Evolutionary conservation across 2,329 filamentous ascomycete species (phyloP).

Genomic region (Ilyonectria destructans): DNA sequence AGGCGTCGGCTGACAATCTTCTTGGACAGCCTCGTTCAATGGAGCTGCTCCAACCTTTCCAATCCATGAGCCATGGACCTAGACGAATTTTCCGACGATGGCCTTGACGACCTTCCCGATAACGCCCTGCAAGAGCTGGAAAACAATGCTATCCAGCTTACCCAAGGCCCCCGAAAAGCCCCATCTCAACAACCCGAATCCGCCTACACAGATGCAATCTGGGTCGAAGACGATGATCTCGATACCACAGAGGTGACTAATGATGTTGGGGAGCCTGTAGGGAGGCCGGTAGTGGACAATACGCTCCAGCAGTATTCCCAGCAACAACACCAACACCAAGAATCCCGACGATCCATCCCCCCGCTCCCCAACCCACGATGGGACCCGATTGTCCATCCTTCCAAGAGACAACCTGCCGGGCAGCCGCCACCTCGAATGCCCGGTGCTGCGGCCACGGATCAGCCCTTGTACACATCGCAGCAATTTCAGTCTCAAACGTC

Average conservation of each 20-base stretch:
- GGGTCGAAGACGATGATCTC: conserved; percentile 71
- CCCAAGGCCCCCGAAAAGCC: conserved; percentile 59
- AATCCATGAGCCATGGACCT: conserved; percentile 54
- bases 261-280: conserved; percentile 60
- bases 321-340: conserved; percentile 38
- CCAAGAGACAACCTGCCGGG: conserved; percentile 38
- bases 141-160: conserved; percentile 74
- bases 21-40: conserved; percentile 39
- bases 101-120: conserved; percentile 73
- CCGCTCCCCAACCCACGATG: conserved; percentile 58
- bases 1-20: conserved; percentile 17
- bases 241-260: conserved; percentile 73
- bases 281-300: conserved; percentile 56
- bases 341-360: conserved; percentile 49
- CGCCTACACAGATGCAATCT: conserved; percentile 58
- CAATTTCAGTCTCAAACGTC: conserved; percentile 51
- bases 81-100: conserved; percentile 77
- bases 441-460: conserved; percentile 37
- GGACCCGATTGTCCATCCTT: conserved; percentile 54
- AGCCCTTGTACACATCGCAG: conserved; percentile 50
- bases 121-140: conserved; percentile 75
- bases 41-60: conserved; percentile 33
- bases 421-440: conserved; percentile 38
- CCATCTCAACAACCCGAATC: conserved; percentile 44
- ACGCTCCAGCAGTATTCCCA: conserved; percentile 54